Evolutionary conservation across 1,139 yeast genomes (phyloP).

Genomic region (Geotrichum klebahnii): DNA sequence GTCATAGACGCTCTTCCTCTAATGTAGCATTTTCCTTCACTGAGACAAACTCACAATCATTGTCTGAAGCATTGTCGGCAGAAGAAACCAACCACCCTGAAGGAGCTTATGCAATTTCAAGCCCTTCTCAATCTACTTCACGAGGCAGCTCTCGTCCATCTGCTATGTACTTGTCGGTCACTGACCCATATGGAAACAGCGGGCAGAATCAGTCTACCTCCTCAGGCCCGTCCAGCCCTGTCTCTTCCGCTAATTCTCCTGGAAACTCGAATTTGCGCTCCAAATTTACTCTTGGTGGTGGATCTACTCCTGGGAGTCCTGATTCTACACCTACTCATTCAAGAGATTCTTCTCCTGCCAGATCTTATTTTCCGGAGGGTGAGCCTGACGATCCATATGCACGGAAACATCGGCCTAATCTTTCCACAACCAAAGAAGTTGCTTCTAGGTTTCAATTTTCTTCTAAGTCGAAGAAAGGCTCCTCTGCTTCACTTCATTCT

Average conservation of each 20-base stretch:
- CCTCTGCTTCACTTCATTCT: constrained; percentile 11
- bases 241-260: constrained; percentile 17
- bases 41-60: neutral
- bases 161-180: constrained; percentile 13
- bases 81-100: neutral
- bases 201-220: constrained; percentile 1
- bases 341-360: constrained; percentile 26
- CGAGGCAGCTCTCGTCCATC: constrained; percentile 9
- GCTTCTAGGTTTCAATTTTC: constrained; percentile 40
- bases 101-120: constrained; percentile 1
- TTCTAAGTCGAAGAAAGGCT: constrained; percentile 23
- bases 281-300: constrained; percentile 14
- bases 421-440: constrained; percentile 33
- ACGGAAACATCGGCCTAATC: constrained; percentile 36
- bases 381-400: constrained; percentile 39
- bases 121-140: neutral
- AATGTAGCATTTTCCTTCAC: constrained; percentile 1
- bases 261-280: constrained; percentile 12
- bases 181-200: constrained; percentile 9
- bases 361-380: constrained; percentile 29
- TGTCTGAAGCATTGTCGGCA: constrained; percentile 1
- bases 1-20: neutral
- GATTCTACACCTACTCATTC: constrained; percentile 23
- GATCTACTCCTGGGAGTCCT: constrained; percentile 1
- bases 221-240: constrained; percentile 11